Evolutionary conservation across 78 protist species (phyloP).

Genomic region (Guillardia theta): DNA sequence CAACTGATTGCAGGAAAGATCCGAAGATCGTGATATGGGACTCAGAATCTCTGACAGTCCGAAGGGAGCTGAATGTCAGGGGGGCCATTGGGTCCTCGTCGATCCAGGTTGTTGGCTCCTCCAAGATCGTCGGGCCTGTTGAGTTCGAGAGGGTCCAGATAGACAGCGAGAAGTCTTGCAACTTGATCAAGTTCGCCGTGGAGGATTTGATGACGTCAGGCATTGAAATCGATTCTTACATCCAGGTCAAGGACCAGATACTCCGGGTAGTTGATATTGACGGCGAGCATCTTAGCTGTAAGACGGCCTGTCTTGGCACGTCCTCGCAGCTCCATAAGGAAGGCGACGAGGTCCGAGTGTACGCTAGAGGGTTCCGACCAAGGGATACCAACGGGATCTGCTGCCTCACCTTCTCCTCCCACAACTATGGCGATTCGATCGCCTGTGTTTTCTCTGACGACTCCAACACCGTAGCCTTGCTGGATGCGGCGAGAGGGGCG

Average conservation of each 20-base stretch:
- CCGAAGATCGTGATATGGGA: neutral
- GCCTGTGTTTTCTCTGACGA: neutral
- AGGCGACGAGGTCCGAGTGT: neutral
- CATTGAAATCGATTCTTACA: no score
- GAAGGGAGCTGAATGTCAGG: neutral
- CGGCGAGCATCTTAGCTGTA: neutral
- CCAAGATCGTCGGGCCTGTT: neutral
- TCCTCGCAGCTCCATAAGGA: neutral
- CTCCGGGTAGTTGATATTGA: neutral
- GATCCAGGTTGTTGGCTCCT: neutral
- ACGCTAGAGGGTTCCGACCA: neutral
- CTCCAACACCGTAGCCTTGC: neutral
- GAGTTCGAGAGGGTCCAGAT: no score
- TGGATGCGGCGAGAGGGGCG: neutral
- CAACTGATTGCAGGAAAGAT: neutral
- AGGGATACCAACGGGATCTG: neutral
- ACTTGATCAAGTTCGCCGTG: no score
- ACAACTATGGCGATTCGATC: neutral
- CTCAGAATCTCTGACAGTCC: neutral
- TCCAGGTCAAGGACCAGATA: no score
- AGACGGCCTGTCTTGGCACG: neutral
- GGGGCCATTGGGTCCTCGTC: neutral
- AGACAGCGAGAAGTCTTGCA: no score
- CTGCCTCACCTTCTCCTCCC: neutral
- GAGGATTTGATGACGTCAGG: no score